Evolutionary conservation across 805 yeast species (phyloP).

Genomic region (Saccharomycopsis microspora): DNA sequence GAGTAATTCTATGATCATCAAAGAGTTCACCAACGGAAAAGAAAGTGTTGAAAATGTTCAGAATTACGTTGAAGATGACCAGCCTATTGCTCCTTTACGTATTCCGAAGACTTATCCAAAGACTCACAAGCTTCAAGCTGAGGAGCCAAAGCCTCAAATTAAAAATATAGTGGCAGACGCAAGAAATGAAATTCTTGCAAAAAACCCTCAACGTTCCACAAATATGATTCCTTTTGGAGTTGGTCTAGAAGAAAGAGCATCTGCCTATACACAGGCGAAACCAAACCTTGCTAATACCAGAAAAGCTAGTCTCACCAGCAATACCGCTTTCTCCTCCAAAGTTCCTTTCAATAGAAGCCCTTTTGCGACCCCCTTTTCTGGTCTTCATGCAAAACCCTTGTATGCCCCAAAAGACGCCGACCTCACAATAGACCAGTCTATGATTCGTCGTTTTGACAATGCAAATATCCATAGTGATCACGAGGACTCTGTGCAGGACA

Average conservation of each 20-base stretch:
- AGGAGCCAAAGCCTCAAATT: too few species aligned
- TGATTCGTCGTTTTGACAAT: slow-evolving; percentile 3
- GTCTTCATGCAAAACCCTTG: background rate
- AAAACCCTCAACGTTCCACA: too few species aligned
- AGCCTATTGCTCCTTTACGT: slow-evolving; percentile 5
- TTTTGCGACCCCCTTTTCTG: too few species aligned
- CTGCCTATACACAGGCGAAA: too few species aligned
- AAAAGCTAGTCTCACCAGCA: background rate
- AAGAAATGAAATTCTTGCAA: too few species aligned
- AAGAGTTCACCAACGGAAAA: background rate
- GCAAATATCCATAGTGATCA: slow-evolving; percentile 5
- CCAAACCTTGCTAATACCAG: too few species aligned
- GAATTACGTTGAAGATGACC: background rate
- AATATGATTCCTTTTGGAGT: too few species aligned
- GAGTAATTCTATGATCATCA: too few species aligned
- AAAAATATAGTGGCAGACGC: too few species aligned
- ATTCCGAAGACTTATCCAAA: background rate
- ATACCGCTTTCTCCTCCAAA: background rate
- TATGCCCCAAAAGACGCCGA: background rate
- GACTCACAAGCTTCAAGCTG: too few species aligned
- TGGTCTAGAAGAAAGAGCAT: too few species aligned
- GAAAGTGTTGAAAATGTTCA: background rate
- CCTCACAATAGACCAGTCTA: slow-evolving; percentile 1
- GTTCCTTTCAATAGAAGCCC: background rate
- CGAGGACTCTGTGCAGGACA: slow-evolving; percentile 5